These are phyloP conservation scores for Xylaria curta DNA, from an alignment of 495 filamentous ascomycete species.

Conservation along the genomic window DNA sequence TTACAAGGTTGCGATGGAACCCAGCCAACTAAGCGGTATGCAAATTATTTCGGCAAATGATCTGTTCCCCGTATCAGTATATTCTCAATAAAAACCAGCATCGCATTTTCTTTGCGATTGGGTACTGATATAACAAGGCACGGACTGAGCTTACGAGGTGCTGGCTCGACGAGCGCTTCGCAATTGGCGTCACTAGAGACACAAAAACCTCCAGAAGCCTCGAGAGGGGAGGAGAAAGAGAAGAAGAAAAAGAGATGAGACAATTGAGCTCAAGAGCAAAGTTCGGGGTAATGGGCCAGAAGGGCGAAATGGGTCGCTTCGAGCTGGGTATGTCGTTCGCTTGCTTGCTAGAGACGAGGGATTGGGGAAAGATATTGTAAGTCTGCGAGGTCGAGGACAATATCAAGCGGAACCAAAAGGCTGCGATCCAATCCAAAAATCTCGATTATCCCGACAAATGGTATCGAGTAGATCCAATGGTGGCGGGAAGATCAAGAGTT, in stretches of 20 bases:
- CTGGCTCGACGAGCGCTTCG: neutral
- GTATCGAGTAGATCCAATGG: conserved; percentile 29
- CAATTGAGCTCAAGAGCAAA: neutral
- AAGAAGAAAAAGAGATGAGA: neutral
- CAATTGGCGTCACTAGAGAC: neutral
- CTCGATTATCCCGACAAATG: conserved; percentile 20
- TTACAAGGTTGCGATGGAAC: conserved; percentile 12
- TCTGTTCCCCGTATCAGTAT: neutral
- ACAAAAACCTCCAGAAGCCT: neutral
- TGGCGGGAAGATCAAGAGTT: conserved; percentile 19
- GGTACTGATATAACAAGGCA: neutral
- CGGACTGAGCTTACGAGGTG: neutral
- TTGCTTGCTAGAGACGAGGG: conserved; percentile 5
- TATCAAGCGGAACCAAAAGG: conserved; percentile 28
- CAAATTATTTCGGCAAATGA: neutral
- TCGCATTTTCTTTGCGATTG: neutral
- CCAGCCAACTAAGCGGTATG: neutral
- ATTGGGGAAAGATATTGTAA: conserved; percentile 31
- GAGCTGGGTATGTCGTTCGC: neutral
- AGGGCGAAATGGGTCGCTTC: conserved; percentile 2
- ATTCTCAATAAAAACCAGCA: neutral
- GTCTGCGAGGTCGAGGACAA: conserved; percentile 28
- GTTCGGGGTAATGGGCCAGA: neutral
- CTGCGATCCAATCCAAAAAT: conserved; percentile 31
- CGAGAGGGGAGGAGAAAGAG: neutral